These are phyloP conservation scores for Leishmania aethiopica DNA, from an alignment of 208 protist genomes.

Conservation along the genomic window DNA sequence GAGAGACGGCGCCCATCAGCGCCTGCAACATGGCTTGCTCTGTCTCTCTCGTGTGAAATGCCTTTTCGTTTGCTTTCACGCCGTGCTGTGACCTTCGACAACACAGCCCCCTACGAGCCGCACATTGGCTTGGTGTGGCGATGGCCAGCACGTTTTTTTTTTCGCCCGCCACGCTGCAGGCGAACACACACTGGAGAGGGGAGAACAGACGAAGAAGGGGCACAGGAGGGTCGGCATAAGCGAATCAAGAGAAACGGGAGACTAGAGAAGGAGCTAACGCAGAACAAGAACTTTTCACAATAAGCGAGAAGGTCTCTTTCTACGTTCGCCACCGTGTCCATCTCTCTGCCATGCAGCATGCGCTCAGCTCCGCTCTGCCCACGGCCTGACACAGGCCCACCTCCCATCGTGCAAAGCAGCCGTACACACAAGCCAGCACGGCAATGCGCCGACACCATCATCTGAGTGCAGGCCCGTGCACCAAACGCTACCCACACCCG, in stretches of 20 bases:
- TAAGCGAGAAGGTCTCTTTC: background rate
- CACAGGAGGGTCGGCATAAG: background rate
- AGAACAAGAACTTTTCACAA: background rate
- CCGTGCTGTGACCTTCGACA: background rate
- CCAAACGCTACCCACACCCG: too few species aligned
- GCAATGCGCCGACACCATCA: too few species aligned
- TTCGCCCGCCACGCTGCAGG: background rate
- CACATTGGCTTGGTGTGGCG: background rate
- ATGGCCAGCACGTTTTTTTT: background rate
- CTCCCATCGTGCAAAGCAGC: background rate
- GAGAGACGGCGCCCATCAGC: background rate
- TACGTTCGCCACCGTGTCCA: background rate
- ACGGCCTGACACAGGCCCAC: background rate
- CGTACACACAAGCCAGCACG: background rate
- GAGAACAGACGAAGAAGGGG: background rate
- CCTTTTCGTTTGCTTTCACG: background rate
- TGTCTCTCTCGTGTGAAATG: background rate
- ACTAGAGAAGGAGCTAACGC: constrained; percentile 8
- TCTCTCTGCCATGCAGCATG: background rate
- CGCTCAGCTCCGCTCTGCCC: background rate
- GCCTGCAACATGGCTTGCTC: background rate
- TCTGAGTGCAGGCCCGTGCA: too few species aligned
- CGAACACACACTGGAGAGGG: background rate
- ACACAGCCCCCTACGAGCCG: background rate
- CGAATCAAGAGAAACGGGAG: background rate